These are phyloP conservation scores for Neoboletus brunneissimus DNA, from an alignment of 768 basidiomycete species.

Conservation along the genomic window DNA sequence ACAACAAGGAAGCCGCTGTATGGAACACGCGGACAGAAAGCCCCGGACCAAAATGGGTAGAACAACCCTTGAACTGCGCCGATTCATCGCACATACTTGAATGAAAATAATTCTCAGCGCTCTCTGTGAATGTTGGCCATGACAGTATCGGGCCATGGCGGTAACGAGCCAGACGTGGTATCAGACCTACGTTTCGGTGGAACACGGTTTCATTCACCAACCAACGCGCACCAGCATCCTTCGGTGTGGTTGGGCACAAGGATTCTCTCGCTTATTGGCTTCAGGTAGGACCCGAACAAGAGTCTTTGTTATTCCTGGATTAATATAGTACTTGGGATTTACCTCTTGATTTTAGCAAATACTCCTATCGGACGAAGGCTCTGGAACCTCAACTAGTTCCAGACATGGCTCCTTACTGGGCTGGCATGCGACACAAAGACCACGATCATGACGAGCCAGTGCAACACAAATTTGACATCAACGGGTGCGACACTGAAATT, in stretches of 20 bases:
- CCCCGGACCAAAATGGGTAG: too few species aligned
- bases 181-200: not conserved
- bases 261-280: not conserved
- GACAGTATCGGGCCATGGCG: not conserved
- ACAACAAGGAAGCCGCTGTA: too few species aligned
- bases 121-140: too few species aligned
- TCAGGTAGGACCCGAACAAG: not conserved
- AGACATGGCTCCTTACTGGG: too few species aligned
- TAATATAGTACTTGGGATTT: not conserved
- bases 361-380: not conserved
- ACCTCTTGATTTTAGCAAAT: not conserved
- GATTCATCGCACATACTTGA: too few species aligned
- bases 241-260: not conserved
- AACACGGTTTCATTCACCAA: not conserved
- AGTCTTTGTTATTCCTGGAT: not conserved
- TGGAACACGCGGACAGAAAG: too few species aligned
- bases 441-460: too few species aligned
- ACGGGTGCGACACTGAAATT: not conserved
- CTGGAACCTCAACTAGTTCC: too few species aligned
- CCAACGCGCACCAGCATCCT: not conserved
- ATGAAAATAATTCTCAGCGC: too few species aligned
- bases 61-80: too few species aligned
- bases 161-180: not conserved
- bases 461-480: not conserved
- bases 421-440: too few species aligned